phyloP scores from a whole-genome alignment of 352 stramenopile genomes.

The Peronospora destructor region DNA sequence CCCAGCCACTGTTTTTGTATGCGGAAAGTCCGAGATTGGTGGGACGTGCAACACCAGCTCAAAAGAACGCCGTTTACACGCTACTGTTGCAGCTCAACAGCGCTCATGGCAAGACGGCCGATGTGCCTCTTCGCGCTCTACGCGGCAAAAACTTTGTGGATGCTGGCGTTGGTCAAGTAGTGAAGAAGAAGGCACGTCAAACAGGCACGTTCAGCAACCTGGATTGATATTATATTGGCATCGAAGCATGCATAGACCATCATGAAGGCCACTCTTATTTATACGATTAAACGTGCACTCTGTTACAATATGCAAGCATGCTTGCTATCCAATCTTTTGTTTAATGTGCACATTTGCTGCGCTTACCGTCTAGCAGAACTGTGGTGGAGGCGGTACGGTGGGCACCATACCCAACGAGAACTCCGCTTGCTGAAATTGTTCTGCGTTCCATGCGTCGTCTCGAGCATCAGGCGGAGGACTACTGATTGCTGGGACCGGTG shows the following conservation, averaged over 20 bases:
- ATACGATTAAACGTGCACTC: conserved; percentile 15
- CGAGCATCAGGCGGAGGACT: conserved; percentile 26
- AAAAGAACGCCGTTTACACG: conserved; percentile 45
- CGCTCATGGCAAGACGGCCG: conserved; percentile 32
- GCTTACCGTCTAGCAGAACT: conserved; percentile 35
- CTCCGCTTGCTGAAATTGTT: conserved; percentile 48
- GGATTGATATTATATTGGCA: conserved; percentile 19
- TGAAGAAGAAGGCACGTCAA: conserved; percentile 41
- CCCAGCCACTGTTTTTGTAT: conserved; percentile 46
- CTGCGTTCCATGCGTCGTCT: conserved; percentile 55
- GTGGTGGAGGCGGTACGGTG: conserved; percentile 41
- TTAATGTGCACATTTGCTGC: conserved; percentile 6
- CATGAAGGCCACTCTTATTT: conserved; percentile 19
- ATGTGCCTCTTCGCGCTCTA: conserved; percentile 57
- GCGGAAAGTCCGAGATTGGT: conserved; percentile 61
- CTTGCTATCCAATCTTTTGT: conserved; percentile 7
- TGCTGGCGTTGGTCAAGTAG: conserved; percentile 39
- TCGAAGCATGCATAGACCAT: conserved; percentile 5
- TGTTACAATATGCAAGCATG: conserved; percentile 13
- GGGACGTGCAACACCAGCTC: conserved; percentile 29
- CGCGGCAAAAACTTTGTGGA: conserved; percentile 63
- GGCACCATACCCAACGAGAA: conserved; percentile 59
- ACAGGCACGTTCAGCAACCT: conserved; percentile 29
- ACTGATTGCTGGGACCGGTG: conserved; percentile 10
- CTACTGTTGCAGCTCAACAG: conserved; percentile 55